Evolutionary conservation across 495 filamentous ascomycete genomes (phyloP), one percentile per base, ranked within the genome.

Genomic region (Hypomontagnella submonticulosa): DNA sequence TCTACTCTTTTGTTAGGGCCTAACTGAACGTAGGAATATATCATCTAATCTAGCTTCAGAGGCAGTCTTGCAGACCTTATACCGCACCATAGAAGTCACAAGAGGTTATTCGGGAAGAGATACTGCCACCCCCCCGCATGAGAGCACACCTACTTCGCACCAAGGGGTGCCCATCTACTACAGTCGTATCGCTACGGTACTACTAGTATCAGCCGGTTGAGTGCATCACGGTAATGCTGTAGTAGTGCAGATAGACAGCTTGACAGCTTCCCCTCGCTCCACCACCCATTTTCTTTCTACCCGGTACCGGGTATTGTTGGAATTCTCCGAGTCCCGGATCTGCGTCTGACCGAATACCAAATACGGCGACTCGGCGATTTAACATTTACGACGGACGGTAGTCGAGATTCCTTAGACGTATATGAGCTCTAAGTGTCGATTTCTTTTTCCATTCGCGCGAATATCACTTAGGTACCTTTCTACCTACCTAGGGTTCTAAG

Each of bases 211-310:
- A n/a, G n/a, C 52, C 32, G 36, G 27, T 30, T 30, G 44, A 43
- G 44, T 56, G 36, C 44, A 42, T 37, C 19, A 40, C 41, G 43
- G 33, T 42, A 37, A 65, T 50, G n/a, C 38, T 10, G 63, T 67
- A 42, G 50, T 44, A 61, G 43, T 61, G 57, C 63, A 61, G 34
- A 52, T 51, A 54, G 23, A 48, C 51, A 57, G 37, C 57, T 52
- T 52, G 23, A 48, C 51, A 57, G 44, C 57, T 52, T 52, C 20
- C 63, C 36, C 16, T 15, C 42, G 30, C 34, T 36, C 16, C 23
- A 27, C 53, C 44, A 46, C 51, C 60, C 12, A 15, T 18, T 37
- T 23, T 44, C 13, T 49, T 38, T 19, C 27, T 54, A 65, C 55
- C 56, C 36, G 63, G 42, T 61, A 56, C 42, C 16, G 42, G 55